Evolutionary conservation across 495 filamentous ascomycete genomes (phyloP), one percentile per base, ranked within the genome.

Genomic region (Cryomyces minteri): DNA sequence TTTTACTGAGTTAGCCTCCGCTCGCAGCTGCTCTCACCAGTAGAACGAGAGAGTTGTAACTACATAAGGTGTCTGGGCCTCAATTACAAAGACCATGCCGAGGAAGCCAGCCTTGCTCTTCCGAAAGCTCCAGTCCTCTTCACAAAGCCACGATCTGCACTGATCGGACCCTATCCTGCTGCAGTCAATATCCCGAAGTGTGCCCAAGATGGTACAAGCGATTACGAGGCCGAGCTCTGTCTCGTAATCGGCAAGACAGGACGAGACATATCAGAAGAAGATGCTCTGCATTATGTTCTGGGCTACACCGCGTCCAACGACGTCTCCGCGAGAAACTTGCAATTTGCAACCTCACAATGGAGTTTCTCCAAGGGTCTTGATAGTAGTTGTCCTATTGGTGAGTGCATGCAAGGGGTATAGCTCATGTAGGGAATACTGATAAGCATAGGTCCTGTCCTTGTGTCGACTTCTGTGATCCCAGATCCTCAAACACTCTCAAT

Each of bases 41-140:
- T 67, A 1, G 40, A 53, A 6, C 37, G 44, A 18, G 56, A 62
- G 9, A 66, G 71, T 30, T 62, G 66, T 34, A 62, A 58, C 33
- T 59, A 66, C 6, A 74, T 75, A 40, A 58, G 65, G 0, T 70
- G 67, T 43, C 33, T 70, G 37, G 66, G 68, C 0, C 48, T 70
- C 30, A 72, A 70, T 47, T 70, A 70, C 44, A 48, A 46, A 31
- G 62, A 67, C 31, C 67, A 69, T 43, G 62, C 58, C 28, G 48
- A 56, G 36, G 57, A 58, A 38, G 61, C 58, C 32, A 62, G 60
- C 39, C 44, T 69, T 33, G 31, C 63, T 4, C 43, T 69, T 2
- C 65, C 68, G 5, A 53, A 60, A 18, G 54, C 53, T 5, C 67
- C 68, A 0, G 52, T 66, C 30, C 49, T 71, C 8, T 69, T 71